Conservation (phyloP, 2,329 filamentous ascomycete genomes). For the Penicillium griseofulvum region DNA sequence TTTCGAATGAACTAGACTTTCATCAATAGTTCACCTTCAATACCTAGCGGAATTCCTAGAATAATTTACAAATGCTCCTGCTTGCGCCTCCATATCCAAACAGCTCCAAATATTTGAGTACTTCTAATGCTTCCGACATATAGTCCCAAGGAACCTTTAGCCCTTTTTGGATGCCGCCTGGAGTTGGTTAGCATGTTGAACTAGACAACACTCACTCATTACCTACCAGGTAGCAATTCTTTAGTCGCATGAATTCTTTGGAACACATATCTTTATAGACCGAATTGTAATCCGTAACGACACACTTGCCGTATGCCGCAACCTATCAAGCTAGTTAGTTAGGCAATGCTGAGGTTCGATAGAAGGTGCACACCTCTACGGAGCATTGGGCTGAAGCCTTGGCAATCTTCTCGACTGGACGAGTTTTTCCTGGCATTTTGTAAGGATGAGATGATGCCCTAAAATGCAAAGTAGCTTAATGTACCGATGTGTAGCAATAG, state of each 20-base stretch:
- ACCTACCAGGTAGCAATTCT: slow-evolving; percentile 80
- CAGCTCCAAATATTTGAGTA: neutral
- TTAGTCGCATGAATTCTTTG: slow-evolving; percentile 78
- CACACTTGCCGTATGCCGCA: slow-evolving; percentile 83
- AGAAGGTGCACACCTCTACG: slow-evolving; percentile 53
- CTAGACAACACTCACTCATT: neutral
- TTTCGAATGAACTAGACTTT: slow-evolving; percentile 4
- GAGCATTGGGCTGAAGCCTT: slow-evolving; percentile 65
- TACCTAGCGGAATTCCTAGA: neutral
- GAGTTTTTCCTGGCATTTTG: slow-evolving; percentile 50
- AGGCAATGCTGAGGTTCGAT: neutral
- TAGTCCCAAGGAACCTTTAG: slow-evolving; percentile 16
- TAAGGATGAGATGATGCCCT: neutral
- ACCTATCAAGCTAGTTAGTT: slow-evolving; percentile 55
- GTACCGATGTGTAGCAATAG: slow-evolving; percentile 1
- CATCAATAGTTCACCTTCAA: neutral
- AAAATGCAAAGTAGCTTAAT: neutral
- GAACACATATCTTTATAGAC: slow-evolving; percentile 88
- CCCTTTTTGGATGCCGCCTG: slow-evolving; percentile 56
- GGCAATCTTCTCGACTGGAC: slow-evolving; percentile 68
- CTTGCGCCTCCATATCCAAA: neutral
- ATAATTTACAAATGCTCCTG: neutral
- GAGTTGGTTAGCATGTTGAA: neutral
- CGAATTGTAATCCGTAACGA: slow-evolving; percentile 84
- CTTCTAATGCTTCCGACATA: neutral